These are phyloP conservation scores for Aspergillus homomorphus DNA, from an alignment of 495 filamentous ascomycete species.

Conservation along the genomic window DNA sequence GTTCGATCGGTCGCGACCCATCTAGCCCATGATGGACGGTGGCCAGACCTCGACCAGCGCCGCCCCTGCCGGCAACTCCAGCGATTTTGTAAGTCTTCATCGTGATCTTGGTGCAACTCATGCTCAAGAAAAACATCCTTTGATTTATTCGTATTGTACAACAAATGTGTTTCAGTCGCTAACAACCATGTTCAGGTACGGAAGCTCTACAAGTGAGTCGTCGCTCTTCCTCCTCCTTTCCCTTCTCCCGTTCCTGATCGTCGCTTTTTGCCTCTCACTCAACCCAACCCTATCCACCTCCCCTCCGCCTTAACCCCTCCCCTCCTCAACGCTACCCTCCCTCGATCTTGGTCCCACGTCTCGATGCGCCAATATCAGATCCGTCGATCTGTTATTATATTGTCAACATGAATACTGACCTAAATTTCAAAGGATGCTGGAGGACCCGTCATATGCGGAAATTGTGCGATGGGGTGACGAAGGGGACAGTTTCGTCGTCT, in stretches of 20 bases:
- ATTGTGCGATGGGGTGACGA: slow-evolving; percentile 95
- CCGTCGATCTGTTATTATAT: no score
- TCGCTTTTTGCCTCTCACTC: slow-evolving; percentile 7
- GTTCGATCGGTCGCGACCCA: slow-evolving; percentile 49
- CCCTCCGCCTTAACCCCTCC: slow-evolving; percentile 13
- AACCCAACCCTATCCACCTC: slow-evolving; percentile 7
- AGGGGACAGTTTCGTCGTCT: slow-evolving; percentile 93
- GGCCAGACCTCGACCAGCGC: slow-evolving; percentile 48
- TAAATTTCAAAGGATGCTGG: slow-evolving; percentile 77
- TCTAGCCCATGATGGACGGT: slow-evolving; percentile 52
- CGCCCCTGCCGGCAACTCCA: slow-evolving; percentile 64
- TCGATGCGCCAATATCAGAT: background rate
- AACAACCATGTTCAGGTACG: slow-evolving; percentile 66
- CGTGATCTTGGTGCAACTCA: slow-evolving; percentile 7
- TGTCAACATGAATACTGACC: background rate
- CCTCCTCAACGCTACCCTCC: slow-evolving; percentile 13
- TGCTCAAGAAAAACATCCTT: slow-evolving; percentile 4
- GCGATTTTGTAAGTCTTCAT: slow-evolving; percentile 67
- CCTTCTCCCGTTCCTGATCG: slow-evolving; percentile 14
- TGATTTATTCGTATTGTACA: slow-evolving; percentile 6
- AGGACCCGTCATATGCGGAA: slow-evolving; percentile 86
- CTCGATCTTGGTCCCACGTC: no score
- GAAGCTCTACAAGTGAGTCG: slow-evolving; percentile 94
- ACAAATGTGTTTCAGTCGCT: slow-evolving; percentile 26
- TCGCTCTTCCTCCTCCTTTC: slow-evolving; percentile 13